Conservation (phyloP, 306 rosid species). For the Cercis canadensis region DNA sequence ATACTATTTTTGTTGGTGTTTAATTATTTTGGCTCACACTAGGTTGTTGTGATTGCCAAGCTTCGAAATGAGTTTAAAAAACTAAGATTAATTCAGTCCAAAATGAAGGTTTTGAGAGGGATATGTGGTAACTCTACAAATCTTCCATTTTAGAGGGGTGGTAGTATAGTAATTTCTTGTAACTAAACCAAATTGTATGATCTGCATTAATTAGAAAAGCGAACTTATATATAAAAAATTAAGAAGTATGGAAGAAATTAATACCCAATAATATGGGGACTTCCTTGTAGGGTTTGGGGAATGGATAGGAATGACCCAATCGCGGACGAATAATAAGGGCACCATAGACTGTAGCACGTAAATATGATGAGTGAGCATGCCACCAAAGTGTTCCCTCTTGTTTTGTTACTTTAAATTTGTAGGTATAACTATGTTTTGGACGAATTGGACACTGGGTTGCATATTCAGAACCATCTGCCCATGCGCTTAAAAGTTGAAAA, state of each 20-base stretch:
- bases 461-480: constrained; percentile 73
- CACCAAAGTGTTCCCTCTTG: constrained; percentile 83
- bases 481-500: constrained; percentile 48
- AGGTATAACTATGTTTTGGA: constrained; percentile 38
- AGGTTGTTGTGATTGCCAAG: too few relatives aligned
- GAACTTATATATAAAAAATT: too few relatives aligned
- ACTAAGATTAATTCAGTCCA: too few relatives aligned
- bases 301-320: constrained; percentile 34
- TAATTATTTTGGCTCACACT: too few relatives aligned
- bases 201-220: too few relatives aligned
- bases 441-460: constrained; percentile 69
- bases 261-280: constrained; percentile 61
- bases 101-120: too few relatives aligned
- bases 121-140: too few relatives aligned
- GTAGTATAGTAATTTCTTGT: too few relatives aligned
- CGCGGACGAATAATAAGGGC: constrained; percentile 60
- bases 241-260: not conserved
- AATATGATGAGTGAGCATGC: constrained; percentile 64
- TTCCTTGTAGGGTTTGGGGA: constrained; percentile 46
- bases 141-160: too few relatives aligned
- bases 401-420: constrained; percentile 51
- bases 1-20: too few relatives aligned
- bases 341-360: constrained; percentile 68
- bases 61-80: too few relatives aligned
- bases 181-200: too few relatives aligned